Base-by-base conservation (phyloP, 2,329 filamentous ascomycete genomes). In the Colletotrichum sp. region DNA sequence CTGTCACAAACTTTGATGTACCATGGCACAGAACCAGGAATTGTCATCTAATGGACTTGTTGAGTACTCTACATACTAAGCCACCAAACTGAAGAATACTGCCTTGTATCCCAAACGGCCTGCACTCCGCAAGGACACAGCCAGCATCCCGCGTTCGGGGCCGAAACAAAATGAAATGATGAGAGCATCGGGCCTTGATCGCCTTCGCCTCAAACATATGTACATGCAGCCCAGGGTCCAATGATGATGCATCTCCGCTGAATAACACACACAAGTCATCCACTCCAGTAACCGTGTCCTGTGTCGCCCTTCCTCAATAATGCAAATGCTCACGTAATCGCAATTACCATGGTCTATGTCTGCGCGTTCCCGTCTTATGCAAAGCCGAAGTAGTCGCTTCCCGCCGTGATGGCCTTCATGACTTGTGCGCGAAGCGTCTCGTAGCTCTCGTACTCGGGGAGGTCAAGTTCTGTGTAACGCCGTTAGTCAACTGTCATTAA, bases 371-470 rank as follows among this genome's bases (percentile, higher is more conserved):
- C 74, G 38, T 38, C 48, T 89, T 94, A 99, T 81, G 97, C 96
- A 86, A 99, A 99, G 77, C 97, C 97, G 85, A 99, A 99, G 84
- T 94, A 99, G 85, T 99, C 96, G 87, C 96, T 97, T 80, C 97
- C 97, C 79, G 96, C 94, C n/a, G 97, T 99, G 85, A 99, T 98
- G 78, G 97, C 97, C 80, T 96, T 99, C 85, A 98, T 93, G 76
- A 99, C 87, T 83, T 97, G 96, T 81, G 94, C 93, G 78, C 97
- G 93, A 77, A 99, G 91, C 80, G 91, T 90, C 82, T 99, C 97
- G 85, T 99, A 99, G 84, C 93, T 98, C 82, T 99, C 97, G 83
- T 99, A 99, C 87, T 99, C 97, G 57, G 97, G 97, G 80, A 99
- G 92, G 88, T 99, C 97, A 83, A 99, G 95, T 88, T 99, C 96